Evolutionary conservation across 305 asterid genomes (phyloP).

Genomic region (Plantago coronopus): DNA sequence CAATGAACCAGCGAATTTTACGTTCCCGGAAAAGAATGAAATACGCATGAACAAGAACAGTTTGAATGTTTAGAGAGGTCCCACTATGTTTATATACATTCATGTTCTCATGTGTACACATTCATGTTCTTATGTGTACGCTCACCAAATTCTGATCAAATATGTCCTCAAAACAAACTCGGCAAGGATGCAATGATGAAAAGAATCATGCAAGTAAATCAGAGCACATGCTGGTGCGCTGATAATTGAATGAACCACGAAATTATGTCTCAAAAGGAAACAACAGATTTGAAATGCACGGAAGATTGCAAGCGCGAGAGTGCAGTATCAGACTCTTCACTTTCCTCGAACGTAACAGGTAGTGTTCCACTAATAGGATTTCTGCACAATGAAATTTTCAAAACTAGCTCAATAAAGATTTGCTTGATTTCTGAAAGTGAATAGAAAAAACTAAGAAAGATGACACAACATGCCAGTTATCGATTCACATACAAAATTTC

Average conservation of each 20-base stretch:
- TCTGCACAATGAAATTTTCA: background rate
- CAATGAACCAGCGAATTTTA: background rate
- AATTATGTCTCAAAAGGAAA: background rate
- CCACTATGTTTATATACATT: background rate
- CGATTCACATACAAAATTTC: too few species aligned
- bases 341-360: constrained; percentile 7
- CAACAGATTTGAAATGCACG: background rate
- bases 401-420: background rate
- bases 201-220: too few species aligned
- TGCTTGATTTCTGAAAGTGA: background rate
- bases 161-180: background rate
- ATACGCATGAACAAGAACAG: background rate
- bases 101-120: background rate
- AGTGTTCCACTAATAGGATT: constrained; percentile 4
- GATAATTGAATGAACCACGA: background rate
- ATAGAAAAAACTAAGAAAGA: too few species aligned
- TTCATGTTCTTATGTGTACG: background rate
- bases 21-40: background rate
- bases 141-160: background rate
- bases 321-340: constrained; percentile 5
- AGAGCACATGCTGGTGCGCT: background rate
- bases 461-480: too few species aligned
- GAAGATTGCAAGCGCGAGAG: background rate
- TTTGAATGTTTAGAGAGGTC: background rate
- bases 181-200: background rate